Conservation (phyloP, 305 asterid genomes). For the Solanum hybrid region DNA sequence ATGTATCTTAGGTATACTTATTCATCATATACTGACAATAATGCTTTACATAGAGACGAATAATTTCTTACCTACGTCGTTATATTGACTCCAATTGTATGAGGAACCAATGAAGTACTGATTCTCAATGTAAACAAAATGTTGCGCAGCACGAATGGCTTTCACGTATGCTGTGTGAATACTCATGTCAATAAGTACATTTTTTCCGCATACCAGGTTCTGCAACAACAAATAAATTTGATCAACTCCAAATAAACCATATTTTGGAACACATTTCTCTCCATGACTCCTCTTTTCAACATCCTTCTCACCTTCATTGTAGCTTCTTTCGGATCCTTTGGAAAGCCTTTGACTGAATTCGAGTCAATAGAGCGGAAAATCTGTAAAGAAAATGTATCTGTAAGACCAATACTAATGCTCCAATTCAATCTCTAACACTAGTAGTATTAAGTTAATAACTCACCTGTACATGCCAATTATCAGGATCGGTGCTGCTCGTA, state of each 20-base stretch:
- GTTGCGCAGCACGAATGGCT: constrained; percentile 70
- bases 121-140: constrained; percentile 64
- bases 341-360: constrained; percentile 72
- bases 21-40: neutral
- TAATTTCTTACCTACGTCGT: constrained; percentile 36
- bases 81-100: constrained; percentile 47
- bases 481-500: constrained; percentile 28
- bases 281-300: neutral
- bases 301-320: constrained; percentile 30
- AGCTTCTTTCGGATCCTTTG: constrained; percentile 65
- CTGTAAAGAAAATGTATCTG: constrained; percentile 14
- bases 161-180: constrained; percentile 68
- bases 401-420: neutral
- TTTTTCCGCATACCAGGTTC: constrained; percentile 65
- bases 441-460: neutral
- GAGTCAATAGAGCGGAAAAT: constrained; percentile 74
- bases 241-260: neutral
- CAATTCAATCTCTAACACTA: neutral
- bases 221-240: constrained; percentile 16
- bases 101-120: constrained; percentile 75
- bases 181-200: constrained; percentile 69
- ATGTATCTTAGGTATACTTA: neutral
- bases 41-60: neutral
- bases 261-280: neutral
- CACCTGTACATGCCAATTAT: constrained; percentile 59